Conservation (phyloP, 2,329 filamentous ascomycete species). For the Alternaria gansuensis region DNA sequence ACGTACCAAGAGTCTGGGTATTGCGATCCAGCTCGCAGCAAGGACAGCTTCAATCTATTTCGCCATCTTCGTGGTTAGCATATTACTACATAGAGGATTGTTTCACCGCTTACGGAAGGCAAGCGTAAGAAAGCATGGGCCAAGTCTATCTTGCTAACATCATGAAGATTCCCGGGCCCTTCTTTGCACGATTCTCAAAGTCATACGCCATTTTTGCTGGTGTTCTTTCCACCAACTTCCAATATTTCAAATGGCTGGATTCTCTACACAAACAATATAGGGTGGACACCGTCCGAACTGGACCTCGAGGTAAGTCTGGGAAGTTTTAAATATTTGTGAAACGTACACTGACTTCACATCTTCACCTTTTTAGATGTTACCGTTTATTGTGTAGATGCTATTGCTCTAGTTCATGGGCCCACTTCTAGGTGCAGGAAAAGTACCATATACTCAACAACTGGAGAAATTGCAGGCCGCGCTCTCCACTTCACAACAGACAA, state of each 20-base stretch:
- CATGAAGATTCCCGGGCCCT: slow-evolving; percentile 51
- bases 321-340: not conserved
- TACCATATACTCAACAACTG: slow-evolving; percentile 35
- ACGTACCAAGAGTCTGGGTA: slow-evolving; percentile 16
- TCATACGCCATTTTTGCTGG: slow-evolving; percentile 47
- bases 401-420: slow-evolving; percentile 43
- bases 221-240: slow-evolving; percentile 30
- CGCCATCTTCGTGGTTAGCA: slow-evolving; percentile 41
- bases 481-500: slow-evolving; percentile 44
- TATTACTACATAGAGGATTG: slow-evolving; percentile 52
- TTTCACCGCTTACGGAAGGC: slow-evolving; percentile 53
- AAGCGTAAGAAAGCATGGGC: not conserved
- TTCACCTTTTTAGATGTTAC: slow-evolving; percentile 35
- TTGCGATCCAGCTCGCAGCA: slow-evolving; percentile 20
- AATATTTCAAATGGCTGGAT: slow-evolving; percentile 40
- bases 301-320: slow-evolving; percentile 31
- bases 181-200: slow-evolving; percentile 50
- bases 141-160: not conserved
- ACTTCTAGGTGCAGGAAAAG: slow-evolving; percentile 44
- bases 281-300: slow-evolving; percentile 46
- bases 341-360: not conserved
- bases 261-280: slow-evolving; percentile 42
- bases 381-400: slow-evolving; percentile 40
- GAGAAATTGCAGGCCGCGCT: slow-evolving; percentile 34
- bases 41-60: slow-evolving; percentile 36